These are phyloP conservation scores for Serendipita vermifera DNA, from an alignment of 768 basidiomycete genomes.

Conservation along the genomic window DNA sequence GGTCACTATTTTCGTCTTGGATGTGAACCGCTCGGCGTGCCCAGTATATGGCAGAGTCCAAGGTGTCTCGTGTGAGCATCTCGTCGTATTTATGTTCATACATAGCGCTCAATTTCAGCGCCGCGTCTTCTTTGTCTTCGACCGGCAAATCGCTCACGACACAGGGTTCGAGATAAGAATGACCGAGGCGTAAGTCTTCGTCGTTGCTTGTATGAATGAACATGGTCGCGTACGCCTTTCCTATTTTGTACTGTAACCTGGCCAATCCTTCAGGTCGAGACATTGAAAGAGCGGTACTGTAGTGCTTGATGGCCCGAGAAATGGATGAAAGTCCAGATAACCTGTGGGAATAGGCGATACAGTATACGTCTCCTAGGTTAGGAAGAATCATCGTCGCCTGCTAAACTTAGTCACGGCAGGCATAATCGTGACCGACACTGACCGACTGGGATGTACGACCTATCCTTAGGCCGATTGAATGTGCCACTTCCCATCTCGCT, in stretches of 20 bases:
- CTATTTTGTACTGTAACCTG: background rate
- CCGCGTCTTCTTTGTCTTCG: background rate
- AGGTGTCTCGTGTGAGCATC: background rate
- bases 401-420: background rate
- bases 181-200: background rate
- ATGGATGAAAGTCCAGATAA: background rate
- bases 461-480: background rate
- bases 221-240: background rate
- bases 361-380: slow-evolving; percentile 5
- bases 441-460: background rate
- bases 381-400: slow-evolving; percentile 1
- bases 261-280: background rate
- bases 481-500: background rate
- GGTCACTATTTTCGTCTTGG: background rate
- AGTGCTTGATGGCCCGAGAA: background rate
- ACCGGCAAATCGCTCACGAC: background rate
- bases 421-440: background rate
- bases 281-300: background rate
- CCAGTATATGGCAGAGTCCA: slow-evolving; percentile 3
- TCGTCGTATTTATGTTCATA: background rate
- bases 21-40: background rate
- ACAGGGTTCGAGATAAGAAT: background rate
- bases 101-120: background rate
- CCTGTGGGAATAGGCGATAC: background rate
- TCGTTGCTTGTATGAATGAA: background rate